Conservation (phyloP, 805 yeast species). For the Isabelozyma rhagii region DNA sequence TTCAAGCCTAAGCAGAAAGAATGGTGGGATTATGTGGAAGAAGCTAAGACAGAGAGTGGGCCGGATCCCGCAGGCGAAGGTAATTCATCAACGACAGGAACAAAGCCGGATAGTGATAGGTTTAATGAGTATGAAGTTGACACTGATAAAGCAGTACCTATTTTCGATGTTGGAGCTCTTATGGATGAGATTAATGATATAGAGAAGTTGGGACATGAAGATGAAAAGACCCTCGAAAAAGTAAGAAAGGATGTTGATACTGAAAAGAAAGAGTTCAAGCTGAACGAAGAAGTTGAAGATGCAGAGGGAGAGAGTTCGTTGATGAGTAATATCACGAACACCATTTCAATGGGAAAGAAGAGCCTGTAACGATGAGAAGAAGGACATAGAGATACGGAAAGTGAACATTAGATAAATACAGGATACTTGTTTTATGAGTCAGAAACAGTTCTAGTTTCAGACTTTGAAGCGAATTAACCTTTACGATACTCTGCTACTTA, state of each 20-base stretch:
- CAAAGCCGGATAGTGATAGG: neutral
- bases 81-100: conserved; percentile 1
- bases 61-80: conserved; percentile 11
- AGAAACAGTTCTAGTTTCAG: too few relatives aligned
- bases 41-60: conserved; percentile 19
- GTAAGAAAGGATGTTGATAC: conserved; percentile 13
- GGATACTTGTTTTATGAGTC: too few relatives aligned
- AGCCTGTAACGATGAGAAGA: neutral
- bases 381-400: too few relatives aligned
- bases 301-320: conserved; percentile 9
- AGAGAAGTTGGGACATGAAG: conserved; percentile 29
- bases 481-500: too few relatives aligned
- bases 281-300: conserved; percentile 22
- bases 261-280: conserved; percentile 2
- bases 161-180: conserved; percentile 47
- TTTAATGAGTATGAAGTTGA: conserved; percentile 9
- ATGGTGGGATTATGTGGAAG: conserved; percentile 57
- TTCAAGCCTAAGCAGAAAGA: conserved; percentile 47
- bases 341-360: neutral
- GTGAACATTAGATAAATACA: too few relatives aligned
- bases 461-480: too few relatives aligned
- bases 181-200: conserved; percentile 43
- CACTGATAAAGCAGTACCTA: conserved; percentile 11
- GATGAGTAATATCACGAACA: conserved; percentile 1
- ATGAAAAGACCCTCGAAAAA: conserved; percentile 11